Conservation (phyloP, 192 early-diverging fungal species). For the Coemansia sp. region DNA sequence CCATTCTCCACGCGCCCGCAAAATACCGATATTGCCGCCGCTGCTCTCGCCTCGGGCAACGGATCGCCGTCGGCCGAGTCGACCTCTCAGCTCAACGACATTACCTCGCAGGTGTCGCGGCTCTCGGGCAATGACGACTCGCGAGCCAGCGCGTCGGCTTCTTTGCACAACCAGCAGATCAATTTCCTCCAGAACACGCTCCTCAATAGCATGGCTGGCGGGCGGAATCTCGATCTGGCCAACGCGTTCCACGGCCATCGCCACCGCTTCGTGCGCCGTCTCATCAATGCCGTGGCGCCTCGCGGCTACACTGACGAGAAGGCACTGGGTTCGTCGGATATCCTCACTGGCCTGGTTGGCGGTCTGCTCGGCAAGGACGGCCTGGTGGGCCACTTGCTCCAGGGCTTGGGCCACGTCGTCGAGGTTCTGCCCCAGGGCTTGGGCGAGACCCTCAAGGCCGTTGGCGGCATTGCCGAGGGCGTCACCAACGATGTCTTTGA, state of each 20-base stretch:
- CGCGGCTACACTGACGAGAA: conserved; percentile 12
- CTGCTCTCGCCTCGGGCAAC: conserved; percentile 35
- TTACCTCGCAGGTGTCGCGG: conserved; percentile 41
- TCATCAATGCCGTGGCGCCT: conserved; percentile 20
- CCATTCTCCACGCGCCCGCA: not conserved
- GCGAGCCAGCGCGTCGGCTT: conserved; percentile 35
- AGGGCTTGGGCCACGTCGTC: conserved; percentile 48
- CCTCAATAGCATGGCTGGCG: conserved; percentile 32
- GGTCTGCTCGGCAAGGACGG: conserved; percentile 44
- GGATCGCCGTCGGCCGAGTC: conserved; percentile 34
- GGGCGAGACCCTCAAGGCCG: conserved; percentile 47
- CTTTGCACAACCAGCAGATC: conserved; percentile 53
- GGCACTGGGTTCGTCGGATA: conserved; percentile 33
- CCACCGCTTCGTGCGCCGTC: conserved; percentile 42
- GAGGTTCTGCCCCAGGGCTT: conserved; percentile 48
- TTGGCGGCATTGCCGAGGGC: conserved; percentile 39
- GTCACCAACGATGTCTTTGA: conserved; percentile 42
- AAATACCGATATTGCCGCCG: conserved; percentile 9
- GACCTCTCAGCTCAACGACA: conserved; percentile 40
- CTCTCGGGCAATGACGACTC: conserved; percentile 30
- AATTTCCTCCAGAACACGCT: conserved; percentile 49
- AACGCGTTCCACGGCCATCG: conserved; percentile 33
- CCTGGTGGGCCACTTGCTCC: conserved; percentile 42
- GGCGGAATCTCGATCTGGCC: conserved; percentile 29
- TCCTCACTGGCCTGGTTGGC: conserved; percentile 35